phyloP scores from a whole-genome alignment of 2,329 filamentous ascomycete genomes.

The Lecanosticta acicola region DNA sequence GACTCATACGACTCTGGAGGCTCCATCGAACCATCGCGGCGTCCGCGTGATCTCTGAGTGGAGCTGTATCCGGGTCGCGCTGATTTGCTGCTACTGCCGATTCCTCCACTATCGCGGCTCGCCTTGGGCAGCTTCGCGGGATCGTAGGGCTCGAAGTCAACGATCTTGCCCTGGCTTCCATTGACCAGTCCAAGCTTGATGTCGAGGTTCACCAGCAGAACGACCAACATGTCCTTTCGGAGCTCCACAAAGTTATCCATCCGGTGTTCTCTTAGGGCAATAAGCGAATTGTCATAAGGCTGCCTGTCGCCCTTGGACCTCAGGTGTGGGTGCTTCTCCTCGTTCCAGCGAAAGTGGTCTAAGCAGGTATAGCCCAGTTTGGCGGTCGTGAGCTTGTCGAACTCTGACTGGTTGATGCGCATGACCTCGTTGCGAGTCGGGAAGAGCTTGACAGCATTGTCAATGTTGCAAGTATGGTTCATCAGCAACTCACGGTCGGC shows the following conservation, averaged over 20 bases:
- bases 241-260: constrained; percentile 34
- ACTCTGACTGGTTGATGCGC: constrained; percentile 20
- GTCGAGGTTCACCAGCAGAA: constrained; percentile 49
- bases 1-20: constrained; percentile 3
- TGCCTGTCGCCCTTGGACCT: constrained; percentile 11
- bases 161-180: constrained; percentile 44
- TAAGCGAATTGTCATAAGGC: constrained; percentile 24
- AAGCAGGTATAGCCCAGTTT: constrained; percentile 29
- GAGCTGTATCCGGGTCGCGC: constrained; percentile 4
- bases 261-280: constrained; percentile 36
- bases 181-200: constrained; percentile 41
- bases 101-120: not conserved
- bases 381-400: constrained; percentile 20
- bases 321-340: constrained; percentile 12
- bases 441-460: constrained; percentile 44
- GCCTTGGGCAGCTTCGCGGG: constrained; percentile 17
- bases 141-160: constrained; percentile 30
- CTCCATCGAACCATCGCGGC: constrained; percentile 11
- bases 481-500: constrained; percentile 42
- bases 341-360: constrained; percentile 37
- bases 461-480: constrained; percentile 38
- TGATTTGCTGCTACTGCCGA: not conserved
- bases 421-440: constrained; percentile 38
- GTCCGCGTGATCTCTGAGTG: constrained; percentile 2
- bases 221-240: constrained; percentile 35